Evolutionary conservation across 2,329 filamentous ascomycete species (phyloP), one percentile per base, ranked within the genome.

Genomic region (Penicillium hesseltinei): DNA sequence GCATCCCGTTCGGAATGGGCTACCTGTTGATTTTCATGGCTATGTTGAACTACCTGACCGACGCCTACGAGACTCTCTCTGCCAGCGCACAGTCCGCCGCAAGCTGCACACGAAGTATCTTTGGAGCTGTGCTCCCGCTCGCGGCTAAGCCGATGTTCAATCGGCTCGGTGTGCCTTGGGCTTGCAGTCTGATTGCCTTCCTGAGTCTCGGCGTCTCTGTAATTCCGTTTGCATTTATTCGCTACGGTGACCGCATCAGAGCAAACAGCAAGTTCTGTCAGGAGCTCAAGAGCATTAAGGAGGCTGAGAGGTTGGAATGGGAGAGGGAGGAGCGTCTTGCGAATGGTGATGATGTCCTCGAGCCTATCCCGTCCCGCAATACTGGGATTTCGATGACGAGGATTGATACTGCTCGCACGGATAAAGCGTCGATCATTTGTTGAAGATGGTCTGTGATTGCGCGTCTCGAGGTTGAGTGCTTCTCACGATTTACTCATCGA

Each of bases 21-120:
- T 88, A 84, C 62, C 74, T 75, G 29, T 51, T 88, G 17, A 85
- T 88, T 51, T 87, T 88, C 71, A 85, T 87, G 77, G 82, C 84
- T 1, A 78, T 87, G 59, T 71, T 88, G 25, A 88, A 88, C 69
- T 88, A 88, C 66, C 76, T 87, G 21, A 84, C 82, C 45, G 86
- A 88, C 66, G 85, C 86, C 7, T 89, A 89, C 69, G 83, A 87
- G 65, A 81, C 85, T n/a, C 87, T 82, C 62, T 84, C 86, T 0
- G 83, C 83, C 0, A 82, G 79, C 19, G 83, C 81, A 2, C 80
- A 83, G 59, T 82, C 82, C 0, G 81, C 82, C 1, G 74, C 81
- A 3, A 82, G 78, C 43, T 80, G 78, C 57, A 78, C 75, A 10
- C 78, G 83, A 13, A 82, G 79, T 15, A 67, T 84, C 2, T 72